Evolutionary conservation across 2,329 filamentous ascomycete genomes (phyloP).

Genomic region (Verruconis gallopava): DNA sequence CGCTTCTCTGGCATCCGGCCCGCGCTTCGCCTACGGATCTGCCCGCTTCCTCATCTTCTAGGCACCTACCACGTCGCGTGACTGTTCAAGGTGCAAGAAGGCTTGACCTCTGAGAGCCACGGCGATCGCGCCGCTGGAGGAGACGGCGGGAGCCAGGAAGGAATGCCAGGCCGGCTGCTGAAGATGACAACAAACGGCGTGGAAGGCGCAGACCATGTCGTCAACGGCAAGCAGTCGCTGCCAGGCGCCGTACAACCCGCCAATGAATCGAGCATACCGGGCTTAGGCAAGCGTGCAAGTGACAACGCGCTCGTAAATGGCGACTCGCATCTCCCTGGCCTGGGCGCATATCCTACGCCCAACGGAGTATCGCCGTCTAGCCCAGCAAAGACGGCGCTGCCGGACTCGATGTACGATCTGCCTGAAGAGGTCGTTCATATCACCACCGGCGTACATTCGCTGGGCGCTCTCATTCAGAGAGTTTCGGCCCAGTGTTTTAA

Average conservation of each 20-base stretch:
- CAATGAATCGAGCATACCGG: background rate
- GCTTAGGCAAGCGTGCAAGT: background rate
- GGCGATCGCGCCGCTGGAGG: conserved; percentile 4
- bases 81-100: background rate
- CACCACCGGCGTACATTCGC: conserved; percentile 59
- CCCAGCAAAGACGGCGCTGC: background rate
- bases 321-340: background rate
- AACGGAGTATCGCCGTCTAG: conserved; percentile 4
- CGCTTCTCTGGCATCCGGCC: too few species aligned
- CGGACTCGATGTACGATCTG: conserved; percentile 15
- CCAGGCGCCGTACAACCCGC: background rate
- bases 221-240: conserved; percentile 14
- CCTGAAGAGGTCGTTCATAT: conserved; percentile 53
- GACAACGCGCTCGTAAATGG: conserved; percentile 7
- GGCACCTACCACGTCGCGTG: too few species aligned
- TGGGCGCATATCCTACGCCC: conserved; percentile 4
- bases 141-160: conserved; percentile 17
- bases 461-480: conserved; percentile 62
- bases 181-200: conserved; percentile 32
- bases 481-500: conserved; percentile 76
- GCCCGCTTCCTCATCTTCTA: too few species aligned
- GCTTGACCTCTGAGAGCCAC: background rate
- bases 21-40: too few species aligned
- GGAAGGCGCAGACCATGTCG: conserved; percentile 22
- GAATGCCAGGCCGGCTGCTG: conserved; percentile 36